Evolutionary conservation across 805 yeast species (phyloP).

Genomic region (Wickerhamiella cacticola): DNA sequence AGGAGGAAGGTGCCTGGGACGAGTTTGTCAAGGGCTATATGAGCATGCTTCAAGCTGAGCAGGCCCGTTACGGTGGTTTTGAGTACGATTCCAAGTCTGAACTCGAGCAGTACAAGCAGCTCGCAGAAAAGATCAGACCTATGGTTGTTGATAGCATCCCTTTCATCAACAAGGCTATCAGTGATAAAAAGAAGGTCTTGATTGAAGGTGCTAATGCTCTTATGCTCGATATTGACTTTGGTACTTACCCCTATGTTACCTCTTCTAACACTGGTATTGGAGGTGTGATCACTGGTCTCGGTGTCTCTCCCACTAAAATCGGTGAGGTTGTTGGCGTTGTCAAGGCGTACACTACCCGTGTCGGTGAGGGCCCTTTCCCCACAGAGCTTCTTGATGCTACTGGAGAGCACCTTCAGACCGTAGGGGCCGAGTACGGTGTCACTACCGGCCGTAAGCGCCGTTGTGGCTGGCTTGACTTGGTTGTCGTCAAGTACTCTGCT

Average conservation of each 20-base stretch:
- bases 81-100: slow-evolving; percentile 78
- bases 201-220: slow-evolving; percentile 98
- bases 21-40: slow-evolving; percentile 70
- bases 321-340: slow-evolving; percentile 86
- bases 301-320: slow-evolving; percentile 82
- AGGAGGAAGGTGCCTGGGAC: slow-evolving; percentile 85
- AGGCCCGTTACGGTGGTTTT: slow-evolving; percentile 84
- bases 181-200: slow-evolving; percentile 68
- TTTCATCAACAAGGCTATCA: slow-evolving; percentile 60
- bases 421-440: slow-evolving; percentile 95
- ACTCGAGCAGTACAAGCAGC: slow-evolving; percentile 59
- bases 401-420: slow-evolving; percentile 77
- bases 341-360: slow-evolving; percentile 96
- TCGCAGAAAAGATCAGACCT: slow-evolving; percentile 66
- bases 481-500: slow-evolving; percentile 82
- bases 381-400: slow-evolving; percentile 82
- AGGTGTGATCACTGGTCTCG: slow-evolving; percentile 94
- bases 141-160: slow-evolving; percentile 88
- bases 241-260: slow-evolving; percentile 96
- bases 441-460: slow-evolving; percentile 98
- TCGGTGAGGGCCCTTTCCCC: slow-evolving; percentile 99
- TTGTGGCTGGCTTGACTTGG: slow-evolving; percentile 98
- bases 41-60: slow-evolving; percentile 69
- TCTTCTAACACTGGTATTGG: slow-evolving; percentile 95
- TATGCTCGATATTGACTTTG: slow-evolving; percentile 94